Evolutionary conservation across 768 basidiomycete species (phyloP).

Genomic region (Mycena amicta): DNA sequence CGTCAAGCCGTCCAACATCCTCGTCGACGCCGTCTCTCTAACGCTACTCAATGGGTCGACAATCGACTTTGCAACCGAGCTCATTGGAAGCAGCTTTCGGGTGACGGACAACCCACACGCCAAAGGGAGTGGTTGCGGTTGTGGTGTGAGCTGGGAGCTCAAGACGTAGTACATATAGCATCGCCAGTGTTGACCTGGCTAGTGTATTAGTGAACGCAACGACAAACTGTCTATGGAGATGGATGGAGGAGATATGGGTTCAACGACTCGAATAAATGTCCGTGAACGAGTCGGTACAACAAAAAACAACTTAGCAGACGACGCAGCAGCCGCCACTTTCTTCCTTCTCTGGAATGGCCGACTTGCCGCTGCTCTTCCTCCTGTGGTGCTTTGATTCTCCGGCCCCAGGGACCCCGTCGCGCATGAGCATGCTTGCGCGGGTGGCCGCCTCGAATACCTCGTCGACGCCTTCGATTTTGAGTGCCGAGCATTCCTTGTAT

Average conservation of each 20-base stretch:
- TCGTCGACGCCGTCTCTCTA: constrained; percentile 87
- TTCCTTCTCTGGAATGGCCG: constrained; percentile 41
- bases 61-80: constrained; percentile 89
- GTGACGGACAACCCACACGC: constrained; percentile 87
- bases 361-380: constrained; percentile 56
- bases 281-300: not conserved
- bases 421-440: constrained; percentile 93
- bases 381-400: constrained; percentile 49
- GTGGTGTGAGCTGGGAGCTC: constrained; percentile 94
- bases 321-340: constrained; percentile 66
- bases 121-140: constrained; percentile 88
- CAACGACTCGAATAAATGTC: not conserved
- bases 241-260: not conserved
- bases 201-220: constrained; percentile 6
- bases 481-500: constrained; percentile 93
- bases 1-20: constrained; percentile 70
- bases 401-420: constrained; percentile 70
- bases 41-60: constrained; percentile 85
- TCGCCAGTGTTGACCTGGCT: constrained; percentile 6
- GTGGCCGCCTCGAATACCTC: constrained; percentile 98
- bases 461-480: constrained; percentile 91
- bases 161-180: constrained; percentile 36
- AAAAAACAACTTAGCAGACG: constrained; percentile 51
- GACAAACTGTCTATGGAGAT: not conserved
- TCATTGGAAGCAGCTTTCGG: constrained; percentile 91